These are phyloP conservation scores for Pseudogymnoascus sp. DNA, from an alignment of 2,329 filamentous ascomycete species.

Conservation along the genomic window DNA sequence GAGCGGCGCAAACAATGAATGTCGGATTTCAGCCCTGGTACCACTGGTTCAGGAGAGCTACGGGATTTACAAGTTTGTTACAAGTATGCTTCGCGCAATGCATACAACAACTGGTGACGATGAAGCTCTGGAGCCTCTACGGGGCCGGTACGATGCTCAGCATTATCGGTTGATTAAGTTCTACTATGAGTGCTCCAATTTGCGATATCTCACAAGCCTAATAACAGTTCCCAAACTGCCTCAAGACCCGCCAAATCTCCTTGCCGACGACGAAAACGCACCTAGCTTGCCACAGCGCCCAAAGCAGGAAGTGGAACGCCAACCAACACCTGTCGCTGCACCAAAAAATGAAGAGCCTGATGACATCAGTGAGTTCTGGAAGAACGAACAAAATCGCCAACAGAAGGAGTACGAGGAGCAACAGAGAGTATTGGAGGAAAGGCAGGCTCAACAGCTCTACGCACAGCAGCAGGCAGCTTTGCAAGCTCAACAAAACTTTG, in stretches of 20 bases:
- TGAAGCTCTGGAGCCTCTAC: conserved; percentile 81
- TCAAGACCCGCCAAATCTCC: conserved; percentile 83
- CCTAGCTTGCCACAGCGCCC: conserved; percentile 76
- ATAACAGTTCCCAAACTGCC: conserved; percentile 95
- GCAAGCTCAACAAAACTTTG: conserved; percentile 89
- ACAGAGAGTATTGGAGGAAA: conserved; percentile 78
- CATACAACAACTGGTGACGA: conserved; percentile 92
- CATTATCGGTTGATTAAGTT: conserved; percentile 96
- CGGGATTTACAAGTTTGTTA: conserved; percentile 99
- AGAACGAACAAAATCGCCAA: conserved; percentile 80
- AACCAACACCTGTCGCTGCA: conserved; percentile 64
- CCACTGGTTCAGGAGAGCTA: conserved; percentile 96
- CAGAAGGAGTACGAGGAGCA: conserved; percentile 94
- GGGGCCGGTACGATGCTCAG: conserved; percentile 85
- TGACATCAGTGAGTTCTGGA: conserved; percentile 97
- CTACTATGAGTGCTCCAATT: conserved; percentile 98
- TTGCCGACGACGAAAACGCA: conserved; percentile 76
- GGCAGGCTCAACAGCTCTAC: conserved; percentile 73
- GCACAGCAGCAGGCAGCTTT: conserved; percentile 76
- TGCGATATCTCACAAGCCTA: conserved; percentile 90
- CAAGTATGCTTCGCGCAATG: conserved; percentile 98
- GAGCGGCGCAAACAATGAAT: conserved; percentile 87
- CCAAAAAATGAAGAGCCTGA: conserved; percentile 73
- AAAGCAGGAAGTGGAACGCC: conserved; percentile 64
- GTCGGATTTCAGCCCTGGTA: conserved; percentile 87